Base-by-base conservation (phyloP, 2,329 filamentous ascomycete genomes). In the Beauveria medogensis region DNA sequence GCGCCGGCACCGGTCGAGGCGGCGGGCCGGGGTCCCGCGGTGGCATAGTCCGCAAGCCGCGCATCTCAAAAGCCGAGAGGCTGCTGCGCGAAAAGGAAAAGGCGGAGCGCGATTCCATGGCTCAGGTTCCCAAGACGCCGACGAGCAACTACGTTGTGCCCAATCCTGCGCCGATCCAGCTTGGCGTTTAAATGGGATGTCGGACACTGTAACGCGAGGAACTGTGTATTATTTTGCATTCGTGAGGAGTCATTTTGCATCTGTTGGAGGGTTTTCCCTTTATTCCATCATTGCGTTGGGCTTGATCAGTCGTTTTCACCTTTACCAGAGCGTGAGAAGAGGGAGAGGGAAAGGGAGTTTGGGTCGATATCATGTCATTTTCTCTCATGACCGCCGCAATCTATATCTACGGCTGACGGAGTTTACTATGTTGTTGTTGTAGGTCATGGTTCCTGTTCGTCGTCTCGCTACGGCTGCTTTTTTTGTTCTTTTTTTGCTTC, bases 51-150 rank as follows among this genome's bases (percentile, higher is more conserved):
- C 82, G 92, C 66, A 95, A 95, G 73, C 90, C 91, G 56, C 87
- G 92, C 47, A 87, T 91, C 66, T 94, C 89, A 44, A 96, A 96
- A 72, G 88, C 90, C 43, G 89, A 93, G 56, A 37, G 61, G 26
- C 52, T 63, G 7, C 34, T 44, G 20, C 55, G 61, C 37, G 61
- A 63, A 47, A 59, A 59, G 30, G 61, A 63, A 70, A 90, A 91
- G 68, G 88, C 89, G 7, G 88, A 92, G 65, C 81, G 89, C 47
- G 89, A 92, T 72, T 75, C 68, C 61, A 64, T 77, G 65, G 77
- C 75, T 3, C 73, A 74, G 66, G 63, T 77, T 41, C 68, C 71
- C 37, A 73, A 74, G 60, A 77, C 77, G 54, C 68, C 71, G 4
- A 69, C 69, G 14, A 73, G 72, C 53, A 69, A 71, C 55, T 75